Base-by-base conservation (phyloP, 768 basidiomycete species). In the Pisolithus orientalis region DNA sequence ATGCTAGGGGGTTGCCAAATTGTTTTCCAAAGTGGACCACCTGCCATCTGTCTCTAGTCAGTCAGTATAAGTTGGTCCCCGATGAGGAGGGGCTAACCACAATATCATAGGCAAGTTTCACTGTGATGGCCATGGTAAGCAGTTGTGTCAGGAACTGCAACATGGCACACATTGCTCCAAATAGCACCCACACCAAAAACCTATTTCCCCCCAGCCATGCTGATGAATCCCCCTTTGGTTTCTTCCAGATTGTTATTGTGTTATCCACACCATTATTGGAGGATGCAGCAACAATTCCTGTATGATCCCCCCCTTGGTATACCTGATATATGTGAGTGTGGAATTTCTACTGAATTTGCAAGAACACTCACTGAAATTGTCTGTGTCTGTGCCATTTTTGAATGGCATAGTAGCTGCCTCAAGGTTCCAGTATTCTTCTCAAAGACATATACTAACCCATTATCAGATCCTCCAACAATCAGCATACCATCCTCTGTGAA, bases 381-480 rank as follows among this genome's bases (percentile, higher is more conserved):
- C 44, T 55, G 54, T 10, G 25, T 27, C 16, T 8, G 39, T 16
- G 49, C 31, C 8, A 14, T 24, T 16, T 47, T 21, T 4, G 46
- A 32, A n/a, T 55, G 54, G 8, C 25, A 7, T 13, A 55, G 28
- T 3, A n/a, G n/a, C 21, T 51, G 45, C 3, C 28, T 13, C 2
- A 51, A 39, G 16, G 7, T 38, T 9, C 54, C 43, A 25, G 17
- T 47, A 4, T 13, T 38, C 39, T 37, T 55, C 6, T 47, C 29
- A 28, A 55, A 55, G 9, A 55, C 24, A 24, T 40, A 29, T 1
- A 44, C 50, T 4, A 37, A 14, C 0, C 54, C 31, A 17, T 51
- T 46, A 7, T 51, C 46, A 6, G 49, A 38, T 13, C 50, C 54
- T 24, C 54, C 50, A 4, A 51, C 27, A 1, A 55, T 21, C n/a